These are phyloP conservation scores for Saitozyma sp. DNA, from an alignment of 768 basidiomycete genomes.

Conservation along the genomic window DNA sequence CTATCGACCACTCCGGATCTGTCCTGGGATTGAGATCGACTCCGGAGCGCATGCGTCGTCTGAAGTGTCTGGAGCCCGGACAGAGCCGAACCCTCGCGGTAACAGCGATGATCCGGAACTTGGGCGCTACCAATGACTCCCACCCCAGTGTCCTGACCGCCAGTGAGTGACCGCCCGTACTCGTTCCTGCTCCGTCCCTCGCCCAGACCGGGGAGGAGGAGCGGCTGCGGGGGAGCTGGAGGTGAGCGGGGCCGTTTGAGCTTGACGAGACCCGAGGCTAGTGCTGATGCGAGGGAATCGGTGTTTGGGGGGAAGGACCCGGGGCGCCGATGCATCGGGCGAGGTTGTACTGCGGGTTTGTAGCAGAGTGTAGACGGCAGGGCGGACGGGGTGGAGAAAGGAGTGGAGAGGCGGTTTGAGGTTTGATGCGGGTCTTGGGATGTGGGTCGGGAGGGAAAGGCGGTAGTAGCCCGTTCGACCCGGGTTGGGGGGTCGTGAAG, in stretches of 20 bases:
- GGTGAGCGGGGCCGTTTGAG: background rate
- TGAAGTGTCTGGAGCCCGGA: background rate
- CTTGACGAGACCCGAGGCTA: background rate
- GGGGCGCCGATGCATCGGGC: no score
- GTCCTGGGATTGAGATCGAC: background rate
- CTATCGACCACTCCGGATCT: background rate
- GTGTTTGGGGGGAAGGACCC: no score
- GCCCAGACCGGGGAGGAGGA: slow-evolving; percentile 19
- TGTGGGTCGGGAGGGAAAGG: no score
- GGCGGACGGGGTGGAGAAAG: no score
- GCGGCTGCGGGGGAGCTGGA: background rate
- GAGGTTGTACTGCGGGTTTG: no score
- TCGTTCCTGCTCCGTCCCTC: slow-evolving; percentile 16
- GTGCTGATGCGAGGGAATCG: background rate
- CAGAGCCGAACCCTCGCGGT: background rate
- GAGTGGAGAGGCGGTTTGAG: no score
- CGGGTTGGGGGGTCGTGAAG: no score
- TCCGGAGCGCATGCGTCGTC: background rate
- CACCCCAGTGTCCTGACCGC: slow-evolving; percentile 24
- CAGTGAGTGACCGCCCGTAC: slow-evolving; percentile 18
- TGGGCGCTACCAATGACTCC: slow-evolving; percentile 26
- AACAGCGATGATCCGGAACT: slow-evolving; percentile 1
- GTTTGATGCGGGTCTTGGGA: no score
- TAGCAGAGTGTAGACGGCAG: no score
- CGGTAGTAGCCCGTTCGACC: no score